Conservation (phyloP, 345 rosid genomes). For the Eutrema yunnanense region DNA sequence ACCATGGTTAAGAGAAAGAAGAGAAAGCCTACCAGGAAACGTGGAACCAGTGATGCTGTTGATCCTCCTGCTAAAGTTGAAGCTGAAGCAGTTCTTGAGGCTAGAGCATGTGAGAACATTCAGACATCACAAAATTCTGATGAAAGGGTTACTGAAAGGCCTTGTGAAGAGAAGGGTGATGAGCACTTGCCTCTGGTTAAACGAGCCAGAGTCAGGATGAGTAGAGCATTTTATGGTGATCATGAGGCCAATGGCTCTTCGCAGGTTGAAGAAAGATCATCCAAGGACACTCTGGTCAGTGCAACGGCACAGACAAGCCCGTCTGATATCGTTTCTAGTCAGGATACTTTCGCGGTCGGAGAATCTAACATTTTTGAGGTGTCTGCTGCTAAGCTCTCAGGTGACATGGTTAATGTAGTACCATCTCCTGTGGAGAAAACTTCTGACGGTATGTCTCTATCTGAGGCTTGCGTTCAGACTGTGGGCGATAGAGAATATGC, state of each 20-base stretch:
- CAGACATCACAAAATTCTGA: slow-evolving; percentile 37
- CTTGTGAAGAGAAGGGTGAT: slow-evolving; percentile 74
- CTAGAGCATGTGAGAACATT: slow-evolving; percentile 21
- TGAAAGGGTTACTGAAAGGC: slow-evolving; percentile 34
- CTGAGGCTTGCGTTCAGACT: slow-evolving; percentile 25
- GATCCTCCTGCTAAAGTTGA: slow-evolving; percentile 39
- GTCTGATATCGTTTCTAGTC: slow-evolving; percentile 17
- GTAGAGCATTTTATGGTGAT: slow-evolving; percentile 43
- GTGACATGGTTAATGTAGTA: slow-evolving; percentile 5
- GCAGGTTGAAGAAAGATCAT: slow-evolving; percentile 41
- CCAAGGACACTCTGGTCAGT: slow-evolving; percentile 32
- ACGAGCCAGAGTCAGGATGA: slow-evolving; percentile 96
- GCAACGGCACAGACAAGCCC: slow-evolving; percentile 37
- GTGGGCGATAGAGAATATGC: slow-evolving; percentile 3
- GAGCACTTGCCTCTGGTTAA: slow-evolving; percentile 88
- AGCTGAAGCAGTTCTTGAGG: slow-evolving; percentile 34
- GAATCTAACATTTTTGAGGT: slow-evolving; percentile 30
- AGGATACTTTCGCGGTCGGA: slow-evolving; percentile 34
- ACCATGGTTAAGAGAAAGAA: slow-evolving; percentile 62
- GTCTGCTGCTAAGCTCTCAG: slow-evolving; percentile 34
- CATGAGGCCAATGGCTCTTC: slow-evolving; percentile 27
- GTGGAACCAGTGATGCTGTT: slow-evolving; percentile 35
- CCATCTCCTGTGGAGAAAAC: slow-evolving; percentile 28
- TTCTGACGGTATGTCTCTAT: slow-evolving; percentile 30
- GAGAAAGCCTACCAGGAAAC: slow-evolving; percentile 70